Conservation (phyloP, 2,329 filamentous ascomycete genomes). For the Coniochaeta sp. region DNA sequence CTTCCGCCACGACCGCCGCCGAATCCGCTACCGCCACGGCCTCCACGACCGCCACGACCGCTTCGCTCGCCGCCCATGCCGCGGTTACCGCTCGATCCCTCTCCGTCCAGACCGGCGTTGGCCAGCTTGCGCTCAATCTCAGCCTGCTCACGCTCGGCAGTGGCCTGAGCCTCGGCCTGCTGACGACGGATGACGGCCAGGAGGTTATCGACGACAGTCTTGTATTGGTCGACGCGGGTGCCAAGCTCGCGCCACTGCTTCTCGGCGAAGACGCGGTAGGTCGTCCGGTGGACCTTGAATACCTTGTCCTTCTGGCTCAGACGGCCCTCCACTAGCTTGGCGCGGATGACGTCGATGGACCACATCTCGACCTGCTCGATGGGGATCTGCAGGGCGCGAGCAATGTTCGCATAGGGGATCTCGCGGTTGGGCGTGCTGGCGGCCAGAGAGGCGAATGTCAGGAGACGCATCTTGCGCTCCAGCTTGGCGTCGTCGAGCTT, state of each 20-base stretch:
- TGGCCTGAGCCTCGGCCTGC: conserved; percentile 68
- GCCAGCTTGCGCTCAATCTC: conserved; percentile 62
- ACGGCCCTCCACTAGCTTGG: conserved; percentile 92
- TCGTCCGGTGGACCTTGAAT: conserved; percentile 92
- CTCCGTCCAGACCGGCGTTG: conserved; percentile 27
- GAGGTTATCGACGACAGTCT: conserved; percentile 71
- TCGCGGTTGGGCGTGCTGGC: conserved; percentile 77
- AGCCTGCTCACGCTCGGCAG: conserved; percentile 70
- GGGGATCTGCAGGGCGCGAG: conserved; percentile 76
- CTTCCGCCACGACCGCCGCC: conserved; percentile 10
- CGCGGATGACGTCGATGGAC: conserved; percentile 97
- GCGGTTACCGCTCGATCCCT: not conserved
- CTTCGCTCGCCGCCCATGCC: conserved; percentile 19
- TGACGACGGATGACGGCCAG: conserved; percentile 71
- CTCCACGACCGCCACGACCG: conserved; percentile 17
- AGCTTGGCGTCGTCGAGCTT: conserved; percentile 65
- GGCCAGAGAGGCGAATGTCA: conserved; percentile 86
- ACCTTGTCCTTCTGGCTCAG: conserved; percentile 87
- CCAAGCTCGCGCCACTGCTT: conserved; percentile 97
- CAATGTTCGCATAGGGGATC: conserved; percentile 80
- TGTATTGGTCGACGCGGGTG: conserved; percentile 85
- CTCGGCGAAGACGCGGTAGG: conserved; percentile 93
- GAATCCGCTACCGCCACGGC: conserved; percentile 15
- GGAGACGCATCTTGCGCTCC: conserved; percentile 90
- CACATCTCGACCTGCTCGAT: conserved; percentile 88